Evolutionary conservation across 306 rosid species (phyloP).

Genomic region (Cercis canadensis): DNA sequence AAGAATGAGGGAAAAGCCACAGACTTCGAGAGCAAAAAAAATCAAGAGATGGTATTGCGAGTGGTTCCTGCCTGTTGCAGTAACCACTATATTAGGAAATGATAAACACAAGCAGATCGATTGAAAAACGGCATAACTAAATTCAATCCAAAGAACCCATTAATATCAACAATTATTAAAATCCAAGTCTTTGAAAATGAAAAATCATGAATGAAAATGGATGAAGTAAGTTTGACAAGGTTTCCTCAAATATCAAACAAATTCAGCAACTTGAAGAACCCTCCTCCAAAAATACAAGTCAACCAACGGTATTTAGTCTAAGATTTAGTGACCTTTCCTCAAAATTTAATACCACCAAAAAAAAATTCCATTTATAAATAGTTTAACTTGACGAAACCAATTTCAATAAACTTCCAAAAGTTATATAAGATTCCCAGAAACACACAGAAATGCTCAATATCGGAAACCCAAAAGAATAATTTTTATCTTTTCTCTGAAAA

Average conservation of each 20-base stretch:
- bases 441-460: constrained; percentile 20
- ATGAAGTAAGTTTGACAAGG: constrained; percentile 35
- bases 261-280: constrained; percentile 35
- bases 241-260: constrained; percentile 42
- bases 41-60: constrained; percentile 42
- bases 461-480: constrained; percentile 21
- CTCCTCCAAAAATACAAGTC: background rate
- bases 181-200: background rate
- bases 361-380: constrained; percentile 7
- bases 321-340: constrained; percentile 32
- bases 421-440: constrained; percentile 23
- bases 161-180: constrained; percentile 32
- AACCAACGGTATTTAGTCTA: constrained; percentile 10
- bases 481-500: constrained; percentile 7
- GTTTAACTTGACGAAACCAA: constrained; percentile 4
- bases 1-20: constrained; percentile 34
- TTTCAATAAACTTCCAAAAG: constrained; percentile 30
- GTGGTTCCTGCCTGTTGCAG: constrained; percentile 81
- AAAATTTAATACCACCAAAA: constrained; percentile 35
- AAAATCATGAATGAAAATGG: constrained; percentile 19
- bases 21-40: constrained; percentile 38
- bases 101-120: constrained; percentile 39
- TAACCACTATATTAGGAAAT: constrained; percentile 63
- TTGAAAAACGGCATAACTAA: constrained; percentile 31
- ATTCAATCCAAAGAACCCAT: constrained; percentile 44